phyloP scores from a whole-genome alignment of 1,284 basidiomycete species.

The Ganoderma sinense region DNA sequence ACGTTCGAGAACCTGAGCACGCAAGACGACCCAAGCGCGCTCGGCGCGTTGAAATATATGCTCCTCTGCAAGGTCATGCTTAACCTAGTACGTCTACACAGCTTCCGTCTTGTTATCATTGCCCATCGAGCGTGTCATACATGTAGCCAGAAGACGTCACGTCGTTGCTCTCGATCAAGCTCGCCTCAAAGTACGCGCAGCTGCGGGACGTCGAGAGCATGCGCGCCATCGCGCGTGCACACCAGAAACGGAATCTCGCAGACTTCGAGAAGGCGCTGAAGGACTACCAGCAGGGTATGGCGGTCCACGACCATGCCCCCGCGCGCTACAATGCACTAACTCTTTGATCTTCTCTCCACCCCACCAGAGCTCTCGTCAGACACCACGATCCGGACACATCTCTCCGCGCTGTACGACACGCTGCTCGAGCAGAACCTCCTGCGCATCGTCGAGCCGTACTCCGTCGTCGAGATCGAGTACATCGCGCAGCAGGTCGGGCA shows the following conservation, averaged over 20 bases:
- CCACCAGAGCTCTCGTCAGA: constrained; percentile 88
- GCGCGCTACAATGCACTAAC: no score
- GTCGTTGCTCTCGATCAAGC: constrained; percentile 86
- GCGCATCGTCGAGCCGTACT: constrained; percentile 86
- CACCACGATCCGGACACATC: constrained; percentile 92
- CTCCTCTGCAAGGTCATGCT: constrained; percentile 98
- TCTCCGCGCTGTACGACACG: constrained; percentile 93
- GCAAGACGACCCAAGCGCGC: constrained; percentile 79
- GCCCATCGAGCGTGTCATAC: neutral
- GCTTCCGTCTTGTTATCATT: neutral
- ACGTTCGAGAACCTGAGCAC: constrained; percentile 85
- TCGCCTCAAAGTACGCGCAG: constrained; percentile 86
- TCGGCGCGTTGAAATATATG: constrained; percentile 97
- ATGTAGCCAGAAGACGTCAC: constrained; percentile 91
- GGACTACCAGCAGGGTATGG: constrained; percentile 86
- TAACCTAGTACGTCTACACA: constrained; percentile 71
- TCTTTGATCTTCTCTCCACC: neutral
- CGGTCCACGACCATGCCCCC: constrained; percentile 14
- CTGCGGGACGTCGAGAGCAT: constrained; percentile 92
- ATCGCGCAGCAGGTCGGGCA: constrained; percentile 92
- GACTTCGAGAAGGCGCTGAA: constrained; percentile 90
- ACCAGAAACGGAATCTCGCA: constrained; percentile 89
- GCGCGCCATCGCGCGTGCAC: constrained; percentile 93
- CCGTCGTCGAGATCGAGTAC: constrained; percentile 89
- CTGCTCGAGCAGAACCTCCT: constrained; percentile 92